A percentile compares a stretch with the other conserved stretches of the same genome.
These are phyloP conservation scores for Chrysanthemum lavandulifolium DNA, from an alignment of 129 eudicot genomes.

Conservation along the genomic window DNA sequence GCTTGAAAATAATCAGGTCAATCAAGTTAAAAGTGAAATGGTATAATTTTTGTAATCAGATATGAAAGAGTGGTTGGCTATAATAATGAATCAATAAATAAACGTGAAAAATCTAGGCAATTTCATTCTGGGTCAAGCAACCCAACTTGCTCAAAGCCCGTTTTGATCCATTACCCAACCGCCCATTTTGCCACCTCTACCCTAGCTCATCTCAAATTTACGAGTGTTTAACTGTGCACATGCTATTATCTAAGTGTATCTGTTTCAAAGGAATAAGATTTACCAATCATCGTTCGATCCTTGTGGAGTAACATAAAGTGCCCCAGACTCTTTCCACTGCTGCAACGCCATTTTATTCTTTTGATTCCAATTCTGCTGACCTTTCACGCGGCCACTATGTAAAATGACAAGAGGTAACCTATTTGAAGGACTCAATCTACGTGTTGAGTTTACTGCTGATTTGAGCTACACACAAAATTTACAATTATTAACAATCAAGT, in stretches of 20 bases:
- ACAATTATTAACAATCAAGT: constrained; percentile 1
- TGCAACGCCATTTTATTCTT: constrained; percentile 61
- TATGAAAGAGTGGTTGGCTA: too few species aligned
- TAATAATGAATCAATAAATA: too few species aligned
- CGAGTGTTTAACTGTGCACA: neutral
- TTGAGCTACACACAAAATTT: constrained; percentile 44
- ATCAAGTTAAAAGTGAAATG: too few species aligned
- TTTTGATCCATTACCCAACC: too few species aligned
- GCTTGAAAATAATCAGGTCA: too few species aligned
- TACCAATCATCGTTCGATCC: constrained; percentile 99
- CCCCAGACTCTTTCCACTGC: constrained; percentile 67
- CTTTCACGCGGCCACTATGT: constrained; percentile 61
- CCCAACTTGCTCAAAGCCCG: too few species aligned
- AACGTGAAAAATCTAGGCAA: too few species aligned
- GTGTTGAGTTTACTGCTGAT: constrained; percentile 58
- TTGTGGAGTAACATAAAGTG: constrained; percentile 83
- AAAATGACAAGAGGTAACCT: constrained; percentile 76
- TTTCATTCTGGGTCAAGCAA: too few species aligned
- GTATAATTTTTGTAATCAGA: too few species aligned
- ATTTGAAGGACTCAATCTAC: constrained; percentile 61
- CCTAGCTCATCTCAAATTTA: neutral
- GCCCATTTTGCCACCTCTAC: too few species aligned
- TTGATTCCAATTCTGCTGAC: constrained; percentile 58
- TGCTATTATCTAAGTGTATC: neutral
- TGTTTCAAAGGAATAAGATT: neutral